A percentile compares a stretch with the other conserved stretches of the same genome.
phyloP scores from a whole-genome alignment of 2,329 filamentous ascomycete species.

The Penicillium glabrum region DNA sequence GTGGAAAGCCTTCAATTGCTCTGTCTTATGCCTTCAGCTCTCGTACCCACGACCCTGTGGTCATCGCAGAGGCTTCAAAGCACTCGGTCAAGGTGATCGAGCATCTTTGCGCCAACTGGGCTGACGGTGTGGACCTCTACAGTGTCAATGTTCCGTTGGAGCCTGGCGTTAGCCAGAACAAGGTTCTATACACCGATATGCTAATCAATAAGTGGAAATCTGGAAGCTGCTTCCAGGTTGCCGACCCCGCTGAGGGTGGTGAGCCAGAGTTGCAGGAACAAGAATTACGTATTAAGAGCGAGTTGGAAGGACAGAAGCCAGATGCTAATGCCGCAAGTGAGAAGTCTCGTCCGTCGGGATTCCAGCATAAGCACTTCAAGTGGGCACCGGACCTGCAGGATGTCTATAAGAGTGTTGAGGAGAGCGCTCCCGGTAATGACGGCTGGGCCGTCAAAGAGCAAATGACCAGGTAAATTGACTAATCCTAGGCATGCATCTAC shows the following conservation, averaged over 20 bases:
- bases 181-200: conserved; percentile 80
- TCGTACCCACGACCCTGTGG: conserved; percentile 75
- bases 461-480: conserved; percentile 68
- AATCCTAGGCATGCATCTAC: not conserved
- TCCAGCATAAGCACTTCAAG: conserved; percentile 86
- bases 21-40: conserved; percentile 89
- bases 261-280: conserved; percentile 67
- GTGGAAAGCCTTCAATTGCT: conserved; percentile 70
- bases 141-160: conserved; percentile 86
- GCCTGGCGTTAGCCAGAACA: conserved; percentile 68
- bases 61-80: conserved; percentile 74
- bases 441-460: conserved; percentile 90
- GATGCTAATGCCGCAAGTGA: conserved; percentile 21
- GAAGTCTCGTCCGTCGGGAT: conserved; percentile 40
- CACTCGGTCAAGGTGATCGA: conserved; percentile 78
- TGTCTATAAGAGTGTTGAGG: conserved; percentile 83
- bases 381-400: conserved; percentile 88
- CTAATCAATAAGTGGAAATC: conserved; percentile 86
- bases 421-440: conserved; percentile 77
- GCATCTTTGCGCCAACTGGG: conserved; percentile 74
- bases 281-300: conserved; percentile 67
- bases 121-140: conserved; percentile 75
- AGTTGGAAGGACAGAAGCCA: conserved; percentile 34
- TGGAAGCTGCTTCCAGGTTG: conserved; percentile 83
- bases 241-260: conserved; percentile 63